Evolutionary conservation across 1,284 basidiomycete genomes (phyloP).

Genomic region (Xerocomus nothofagi): DNA sequence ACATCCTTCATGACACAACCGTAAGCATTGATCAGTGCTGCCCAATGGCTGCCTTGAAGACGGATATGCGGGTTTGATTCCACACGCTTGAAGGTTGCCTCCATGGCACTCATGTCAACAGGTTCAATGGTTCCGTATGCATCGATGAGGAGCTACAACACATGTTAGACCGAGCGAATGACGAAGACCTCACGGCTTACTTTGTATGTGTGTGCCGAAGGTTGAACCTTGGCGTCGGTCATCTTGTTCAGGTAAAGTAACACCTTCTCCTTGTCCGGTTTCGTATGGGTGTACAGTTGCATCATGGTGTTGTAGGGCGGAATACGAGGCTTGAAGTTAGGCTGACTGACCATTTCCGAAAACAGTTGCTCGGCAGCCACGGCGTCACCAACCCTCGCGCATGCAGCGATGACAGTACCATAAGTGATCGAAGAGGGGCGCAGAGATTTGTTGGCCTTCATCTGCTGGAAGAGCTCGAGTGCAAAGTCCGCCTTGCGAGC

Average conservation of each 20-base stretch:
- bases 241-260: slow-evolving; percentile 80
- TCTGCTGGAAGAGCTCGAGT: slow-evolving; percentile 81
- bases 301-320: slow-evolving; percentile 99
- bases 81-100: slow-evolving; percentile 69
- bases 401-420: slow-evolving; percentile 93
- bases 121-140: slow-evolving; percentile 88
- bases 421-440: slow-evolving; percentile 88
- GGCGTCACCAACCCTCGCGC: slow-evolving; percentile 90
- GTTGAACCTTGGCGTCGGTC: slow-evolving; percentile 59
- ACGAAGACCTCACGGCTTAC: slow-evolving; percentile 38
- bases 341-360: slow-evolving; percentile 76
- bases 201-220: slow-evolving; percentile 92
- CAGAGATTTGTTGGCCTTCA: slow-evolving; percentile 66
- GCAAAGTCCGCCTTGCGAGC: slow-evolving; percentile 90
- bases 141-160: slow-evolving; percentile 79
- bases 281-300: slow-evolving; percentile 91
- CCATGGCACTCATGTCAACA: slow-evolving; percentile 75
- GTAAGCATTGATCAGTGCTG: slow-evolving; percentile 87
- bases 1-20: slow-evolving; percentile 83
- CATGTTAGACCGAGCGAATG: slow-evolving; percentile 11
- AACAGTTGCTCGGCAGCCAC: slow-evolving; percentile 83
- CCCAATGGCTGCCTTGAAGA: slow-evolving; percentile 88
- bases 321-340: slow-evolving; percentile 83
- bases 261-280: slow-evolving; percentile 79
- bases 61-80: slow-evolving; percentile 50